These are phyloP conservation scores for Hibiscus tridactylites DNA, from an alignment of 345 rosid genomes.

Conservation along the genomic window DNA sequence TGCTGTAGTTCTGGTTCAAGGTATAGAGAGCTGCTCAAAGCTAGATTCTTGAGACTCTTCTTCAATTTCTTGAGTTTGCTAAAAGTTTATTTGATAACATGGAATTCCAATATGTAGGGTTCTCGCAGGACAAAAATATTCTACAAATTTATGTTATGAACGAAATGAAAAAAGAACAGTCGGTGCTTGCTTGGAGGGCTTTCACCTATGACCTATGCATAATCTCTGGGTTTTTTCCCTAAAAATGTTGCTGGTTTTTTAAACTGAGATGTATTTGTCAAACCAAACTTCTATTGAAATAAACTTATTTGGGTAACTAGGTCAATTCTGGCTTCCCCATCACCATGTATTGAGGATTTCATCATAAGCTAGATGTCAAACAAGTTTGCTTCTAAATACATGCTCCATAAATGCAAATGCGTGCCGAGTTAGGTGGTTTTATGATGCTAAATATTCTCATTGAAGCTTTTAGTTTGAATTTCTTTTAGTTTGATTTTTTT, in stretches of 20 bases:
- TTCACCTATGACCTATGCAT: neutral
- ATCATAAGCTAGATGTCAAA: neutral
- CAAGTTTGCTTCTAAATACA: neutral
- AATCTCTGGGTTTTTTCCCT: neutral
- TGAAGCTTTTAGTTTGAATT: neutral
- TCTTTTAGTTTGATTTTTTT: neutral
- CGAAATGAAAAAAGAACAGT: no score
- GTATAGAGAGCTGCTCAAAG: neutral
- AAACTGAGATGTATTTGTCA: neutral
- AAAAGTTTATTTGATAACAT: no score
- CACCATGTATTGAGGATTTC: neutral
- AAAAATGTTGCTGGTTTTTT: neutral
- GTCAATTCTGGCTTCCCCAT: neutral
- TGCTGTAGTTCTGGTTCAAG: neutral
- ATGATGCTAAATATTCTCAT: neutral
- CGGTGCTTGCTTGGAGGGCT: neutral
- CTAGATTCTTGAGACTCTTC: neutral
- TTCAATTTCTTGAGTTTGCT: neutral
- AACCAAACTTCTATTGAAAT: neutral
- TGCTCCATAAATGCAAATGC: neutral
- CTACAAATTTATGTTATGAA: no score
- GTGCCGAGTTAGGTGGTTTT: neutral
- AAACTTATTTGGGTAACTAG: neutral
- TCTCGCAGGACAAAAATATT: no score
- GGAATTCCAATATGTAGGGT: no score